These are phyloP conservation scores for Somion occarium DNA, from an alignment of 1,284 basidiomycete genomes.

Conservation along the genomic window DNA sequence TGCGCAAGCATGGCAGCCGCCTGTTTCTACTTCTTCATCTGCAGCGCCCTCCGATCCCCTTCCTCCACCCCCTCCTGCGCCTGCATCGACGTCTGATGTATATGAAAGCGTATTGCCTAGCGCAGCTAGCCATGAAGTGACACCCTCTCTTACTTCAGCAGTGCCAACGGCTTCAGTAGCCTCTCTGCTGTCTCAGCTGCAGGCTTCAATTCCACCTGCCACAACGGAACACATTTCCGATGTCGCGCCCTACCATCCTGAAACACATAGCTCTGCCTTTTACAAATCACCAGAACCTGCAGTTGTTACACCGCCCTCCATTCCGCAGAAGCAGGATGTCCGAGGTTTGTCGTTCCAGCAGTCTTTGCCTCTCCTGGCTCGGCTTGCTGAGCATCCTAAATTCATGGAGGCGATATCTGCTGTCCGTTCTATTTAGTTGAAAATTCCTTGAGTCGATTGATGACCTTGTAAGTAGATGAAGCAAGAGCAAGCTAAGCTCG, in stretches of 20 bases:
- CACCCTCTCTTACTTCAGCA: not conserved
- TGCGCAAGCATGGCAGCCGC: slow-evolving; percentile 53
- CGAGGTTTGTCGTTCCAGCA: slow-evolving; percentile 57
- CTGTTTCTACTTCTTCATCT: slow-evolving; percentile 9
- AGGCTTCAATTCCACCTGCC: slow-evolving; percentile 17
- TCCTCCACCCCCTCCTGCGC: not conserved
- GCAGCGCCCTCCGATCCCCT: not conserved
- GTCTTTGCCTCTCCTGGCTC: slow-evolving; percentile 51
- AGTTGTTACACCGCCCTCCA: not conserved
- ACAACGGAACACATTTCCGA: no score
- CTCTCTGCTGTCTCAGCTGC: slow-evolving; percentile 62
- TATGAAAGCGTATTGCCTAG: not conserved
- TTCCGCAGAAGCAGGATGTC: slow-evolving; percentile 30
- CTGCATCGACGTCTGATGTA: not conserved
- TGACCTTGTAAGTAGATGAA: slow-evolving; percentile 38
- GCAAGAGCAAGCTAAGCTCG: slow-evolving; percentile 61
- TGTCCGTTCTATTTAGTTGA: no score
- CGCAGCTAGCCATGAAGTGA: not conserved
- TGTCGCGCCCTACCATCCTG: no score
- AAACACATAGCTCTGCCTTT: no score
- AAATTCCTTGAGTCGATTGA: slow-evolving; percentile 13
- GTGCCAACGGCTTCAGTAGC: slow-evolving; percentile 41
- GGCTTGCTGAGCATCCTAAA: slow-evolving; percentile 44
- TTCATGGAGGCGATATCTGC: slow-evolving; percentile 44
- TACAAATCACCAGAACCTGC: no score